Percentiles rank a stretch among this genome's conserved stretches.
Conservation (phyloP, 2,329 filamentous ascomycete species). For the Aspergillus hortae region DNA sequence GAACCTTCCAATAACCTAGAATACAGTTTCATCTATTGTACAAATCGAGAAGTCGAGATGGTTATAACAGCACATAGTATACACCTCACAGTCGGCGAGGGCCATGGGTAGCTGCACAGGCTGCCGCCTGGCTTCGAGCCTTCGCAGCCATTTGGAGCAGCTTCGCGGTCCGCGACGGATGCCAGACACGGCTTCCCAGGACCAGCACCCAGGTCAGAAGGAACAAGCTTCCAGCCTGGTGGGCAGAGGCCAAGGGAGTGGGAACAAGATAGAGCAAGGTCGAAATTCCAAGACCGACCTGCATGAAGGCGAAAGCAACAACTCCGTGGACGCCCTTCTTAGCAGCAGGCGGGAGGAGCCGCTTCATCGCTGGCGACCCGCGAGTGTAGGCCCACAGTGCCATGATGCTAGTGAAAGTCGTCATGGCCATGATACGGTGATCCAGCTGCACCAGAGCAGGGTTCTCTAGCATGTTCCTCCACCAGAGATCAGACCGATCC, state of each 20-base stretch:
- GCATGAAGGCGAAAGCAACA: constrained; percentile 75
- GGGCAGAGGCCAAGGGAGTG: constrained; percentile 77
- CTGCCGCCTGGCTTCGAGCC: constrained; percentile 26
- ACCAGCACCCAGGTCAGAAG: constrained; percentile 79
- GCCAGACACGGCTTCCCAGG: constrained; percentile 71
- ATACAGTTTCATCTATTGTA: constrained; percentile 1
- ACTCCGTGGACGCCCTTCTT: constrained; percentile 71
- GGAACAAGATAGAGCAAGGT: constrained; percentile 95
- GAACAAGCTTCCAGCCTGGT: constrained; percentile 86
- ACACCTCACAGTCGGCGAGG: constrained; percentile 15
- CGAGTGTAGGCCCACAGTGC: constrained; percentile 78
- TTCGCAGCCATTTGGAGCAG: constrained; percentile 51
- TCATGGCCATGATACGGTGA: constrained; percentile 86
- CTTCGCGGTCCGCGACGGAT: constrained; percentile 63
- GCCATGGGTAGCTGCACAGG: constrained; percentile 21
- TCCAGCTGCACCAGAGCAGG: constrained; percentile 93
- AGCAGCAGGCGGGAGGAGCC: constrained; percentile 53
- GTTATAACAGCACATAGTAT: constrained; percentile 19
- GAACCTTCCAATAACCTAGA: background rate
- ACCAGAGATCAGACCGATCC: constrained; percentile 81
- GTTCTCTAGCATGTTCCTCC: constrained; percentile 98
- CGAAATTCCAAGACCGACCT: constrained; percentile 81
- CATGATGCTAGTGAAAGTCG: constrained; percentile 79
- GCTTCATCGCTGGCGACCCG: constrained; percentile 62
- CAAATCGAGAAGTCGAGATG: constrained; percentile 16